Conservation (phyloP, 2,329 filamentous ascomycete genomes). For the Ophiosphaerella korrae region DNA sequence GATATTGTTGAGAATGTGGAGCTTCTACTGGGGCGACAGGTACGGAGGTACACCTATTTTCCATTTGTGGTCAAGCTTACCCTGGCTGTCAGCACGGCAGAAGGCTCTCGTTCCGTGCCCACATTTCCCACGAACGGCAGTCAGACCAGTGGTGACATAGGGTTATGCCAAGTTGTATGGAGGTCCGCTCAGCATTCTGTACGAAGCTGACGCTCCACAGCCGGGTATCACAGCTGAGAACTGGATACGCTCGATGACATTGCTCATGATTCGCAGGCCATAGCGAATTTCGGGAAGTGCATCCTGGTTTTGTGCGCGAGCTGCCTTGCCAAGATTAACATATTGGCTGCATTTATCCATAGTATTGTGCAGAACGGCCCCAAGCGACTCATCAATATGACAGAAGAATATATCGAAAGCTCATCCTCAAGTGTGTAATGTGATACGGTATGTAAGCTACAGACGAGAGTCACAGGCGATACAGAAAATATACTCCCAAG, state of each 20-base stretch:
- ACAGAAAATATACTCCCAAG: background rate
- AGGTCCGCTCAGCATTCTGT: background rate
- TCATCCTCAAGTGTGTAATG: background rate
- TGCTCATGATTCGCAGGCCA: background rate
- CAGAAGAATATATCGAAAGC: background rate
- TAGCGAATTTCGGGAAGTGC: background rate
- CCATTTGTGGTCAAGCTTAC: background rate
- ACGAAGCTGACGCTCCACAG: constrained; percentile 2
- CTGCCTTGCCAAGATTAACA: constrained; percentile 10
- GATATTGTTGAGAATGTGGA: constrained; percentile 1
- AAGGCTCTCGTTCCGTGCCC: background rate
- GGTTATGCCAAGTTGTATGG: background rate
- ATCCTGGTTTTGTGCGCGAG: background rate
- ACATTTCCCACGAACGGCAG: constrained; percentile 1
- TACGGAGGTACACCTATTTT: constrained; percentile 1
- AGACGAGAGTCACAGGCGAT: background rate
- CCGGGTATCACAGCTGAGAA: background rate
- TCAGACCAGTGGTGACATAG: background rate
- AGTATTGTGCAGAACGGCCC: constrained; percentile 6
- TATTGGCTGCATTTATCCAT: constrained; percentile 14
- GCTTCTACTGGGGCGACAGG: constrained; percentile 1
- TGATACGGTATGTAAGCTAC: background rate
- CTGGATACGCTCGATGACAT: background rate
- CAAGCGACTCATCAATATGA: constrained; percentile 2
- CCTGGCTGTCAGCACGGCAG: constrained; percentile 3